Base-by-base conservation (phyloP, 805 yeast species). In the Ogataea dorogensis region DNA sequence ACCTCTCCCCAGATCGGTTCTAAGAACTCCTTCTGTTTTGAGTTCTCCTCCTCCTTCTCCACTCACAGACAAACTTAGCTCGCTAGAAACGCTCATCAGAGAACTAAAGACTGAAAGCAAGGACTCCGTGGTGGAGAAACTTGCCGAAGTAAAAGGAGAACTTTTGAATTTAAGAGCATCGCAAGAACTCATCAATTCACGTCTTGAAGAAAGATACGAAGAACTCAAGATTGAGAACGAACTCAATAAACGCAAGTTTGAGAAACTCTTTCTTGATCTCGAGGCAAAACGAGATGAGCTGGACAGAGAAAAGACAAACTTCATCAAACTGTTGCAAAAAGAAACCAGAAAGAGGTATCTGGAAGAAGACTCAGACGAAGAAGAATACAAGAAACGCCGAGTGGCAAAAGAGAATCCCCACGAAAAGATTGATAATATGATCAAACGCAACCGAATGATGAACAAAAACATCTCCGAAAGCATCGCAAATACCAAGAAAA, bases 161-260 rank as follows among this genome's bases (percentile, higher is more conserved):
- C 34, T 54, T 16, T 25, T 49, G 7, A 33, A 37, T 4, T 34
- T 59, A 32, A 45, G 51, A 13, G 47, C 49, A 10, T 46, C 51
- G 12, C 60, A 58, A 34, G 63, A 59, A n/a, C 74, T 80, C 16
- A 67, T 70, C 44, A 79, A 81, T 16, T 82, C 85, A 54, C 65
- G 73, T 34, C 77, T 81, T 56, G 91, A 85, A 54, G 71, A 73
- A 39, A 86, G 80, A 53, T 72, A 81, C 58, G 75, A 77, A 46
- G 77, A 77, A 56, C 64, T 81, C 51, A 77, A 73, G 49, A 69
- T 71, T 53, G 81, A 82, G 50, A 44, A 48, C 15, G 58, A 58
- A 29, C 34, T 50, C 13, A 50, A 45, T 24, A 38, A 46, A 28
- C 41, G 55, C 18, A 50, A 46, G 13, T 54, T 56, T 28, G 57